Conservation (phyloP, 257 asterid species). For the Nicotiana tabacum region DNA sequence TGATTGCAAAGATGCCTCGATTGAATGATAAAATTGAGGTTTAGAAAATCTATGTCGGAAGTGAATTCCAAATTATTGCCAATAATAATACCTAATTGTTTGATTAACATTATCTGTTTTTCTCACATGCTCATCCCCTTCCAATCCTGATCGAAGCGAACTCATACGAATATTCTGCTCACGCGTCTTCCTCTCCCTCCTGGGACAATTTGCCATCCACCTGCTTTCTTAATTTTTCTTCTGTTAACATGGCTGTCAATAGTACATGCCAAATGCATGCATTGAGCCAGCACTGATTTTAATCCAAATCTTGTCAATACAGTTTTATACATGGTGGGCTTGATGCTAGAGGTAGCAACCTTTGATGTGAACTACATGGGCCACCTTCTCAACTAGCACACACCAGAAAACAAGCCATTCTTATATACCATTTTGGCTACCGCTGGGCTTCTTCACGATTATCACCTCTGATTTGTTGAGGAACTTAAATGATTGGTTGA, state of each 20-base stretch:
- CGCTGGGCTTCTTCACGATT: slow-evolving; percentile 60
- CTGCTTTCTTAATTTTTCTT: slow-evolving; percentile 57
- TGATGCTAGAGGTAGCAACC: slow-evolving; percentile 95
- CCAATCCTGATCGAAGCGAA: slow-evolving; percentile 68
- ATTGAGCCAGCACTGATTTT: slow-evolving; percentile 75
- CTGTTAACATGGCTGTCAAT: slow-evolving; percentile 76
- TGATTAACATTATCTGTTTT: slow-evolving; percentile 53
- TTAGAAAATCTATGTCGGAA: not conserved
- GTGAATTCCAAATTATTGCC: not conserved
- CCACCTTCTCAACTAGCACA: slow-evolving; percentile 84
- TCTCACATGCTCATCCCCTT: slow-evolving; percentile 89
- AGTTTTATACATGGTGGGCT: slow-evolving; percentile 83
- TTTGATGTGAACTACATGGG: slow-evolving; percentile 93
- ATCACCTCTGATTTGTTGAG: slow-evolving; percentile 74
- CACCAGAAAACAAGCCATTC: slow-evolving; percentile 61
- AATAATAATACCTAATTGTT: not conserved
- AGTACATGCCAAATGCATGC: slow-evolving; percentile 89
- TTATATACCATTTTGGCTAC: slow-evolving; percentile 56
- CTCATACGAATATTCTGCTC: slow-evolving; percentile 81
- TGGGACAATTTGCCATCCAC: slow-evolving; percentile 79
- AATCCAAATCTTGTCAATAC: slow-evolving; percentile 86
- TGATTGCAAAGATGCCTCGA: not conserved
- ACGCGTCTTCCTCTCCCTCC: slow-evolving; percentile 70
- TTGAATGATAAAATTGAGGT: not conserved
- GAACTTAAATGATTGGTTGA: slow-evolving; percentile 74